Base-by-base conservation (phyloP, 169 alveolate species). In the Cryptosporidium ubiquitum region DNA sequence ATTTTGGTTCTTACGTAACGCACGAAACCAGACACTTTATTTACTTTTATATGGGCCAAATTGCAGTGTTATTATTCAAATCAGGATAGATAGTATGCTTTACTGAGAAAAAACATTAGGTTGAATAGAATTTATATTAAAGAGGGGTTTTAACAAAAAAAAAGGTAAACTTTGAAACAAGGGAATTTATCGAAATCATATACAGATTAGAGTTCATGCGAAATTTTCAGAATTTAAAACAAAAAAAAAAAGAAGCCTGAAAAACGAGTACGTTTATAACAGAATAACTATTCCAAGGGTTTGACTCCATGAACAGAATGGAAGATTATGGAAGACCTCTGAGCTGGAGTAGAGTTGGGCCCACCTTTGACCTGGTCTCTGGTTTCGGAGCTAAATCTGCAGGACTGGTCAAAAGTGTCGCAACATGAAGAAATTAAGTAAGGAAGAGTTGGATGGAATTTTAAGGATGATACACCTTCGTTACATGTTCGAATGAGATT, bases 21-120 rank as follows among this genome's bases (percentile, higher is more conserved):
- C 99, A 98, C 94, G 99, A 99, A 95, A 99, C 99, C 52, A 97
- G 98, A 93, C 99, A 98, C 94, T 99, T 99, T 96, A 99, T 99
- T 94, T 99, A 99, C 94, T 98, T 98, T 96, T 98, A 98, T 95
- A 96, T 98, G 84, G 99, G 99, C 29, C 98, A 97, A 94, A 98
- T 97, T 49, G 99, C 99, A 60, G 96, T 98, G 57, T 95, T 98
- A 39, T 96, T 98, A 84, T 98, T 98, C 95, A 98, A 97, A 91
- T 95, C 99, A 70, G 99, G 99, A 47, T 98, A 96, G 96, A 4
- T n/a, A 12, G 26, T 33, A 29, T 20, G 51, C 12, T 1, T 2
- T 4, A 66, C 9, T 7, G 9, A 10, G 52, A 18, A 20, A 20
- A 39, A 68, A 64, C 7, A 14, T 3, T 35, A 37, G n/a, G 14